Evolutionary conservation across 2,329 filamentous ascomycete species (phyloP), one percentile per base, ranked within the genome.

Genomic region (Incumbomyces lentus): DNA sequence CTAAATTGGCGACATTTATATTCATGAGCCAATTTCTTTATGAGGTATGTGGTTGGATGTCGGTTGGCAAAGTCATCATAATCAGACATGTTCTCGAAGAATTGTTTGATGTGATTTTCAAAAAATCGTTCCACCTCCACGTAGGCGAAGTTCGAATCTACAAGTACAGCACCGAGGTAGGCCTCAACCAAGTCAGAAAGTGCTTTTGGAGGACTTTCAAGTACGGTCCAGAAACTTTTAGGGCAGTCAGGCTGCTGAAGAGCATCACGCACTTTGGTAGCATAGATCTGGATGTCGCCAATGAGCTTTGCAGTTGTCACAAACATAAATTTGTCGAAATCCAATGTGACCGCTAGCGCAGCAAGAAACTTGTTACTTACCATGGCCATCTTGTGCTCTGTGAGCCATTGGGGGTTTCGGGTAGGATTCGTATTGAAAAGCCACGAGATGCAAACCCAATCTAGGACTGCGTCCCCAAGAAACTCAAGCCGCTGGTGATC

Each of bases 371-470:
- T 88, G 67, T 98, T 98, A 44, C 86, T 92, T 0, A 92, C 89
- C 86, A 98, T 95, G n/a, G 89, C 87, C 81, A 93, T 95, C 68
- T 96, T 96, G 72, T 96, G 90, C 65, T 96, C 92, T 0, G 92
- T 96, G 49, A 98, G 72, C 90, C 90, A 96, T 62, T 96, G 89
- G 0, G 92, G 90, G 58, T 95, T 88, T 48, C 83, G 85, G 43
- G 78, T 70, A 0, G 88, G 87, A 56, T 84, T 87, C 2, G 71
- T 73, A 55, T 80, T 74, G 66, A 87, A 96, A 3, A 98, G 73
- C 56, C 86, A 80, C 56, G 89, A 84, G 46, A 96, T 82, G 57
- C 83, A 86, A 10, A 74, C 83, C 78, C 90, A 84, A 60, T 95
- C 89, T 1, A 94, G 78, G 1, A 96, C 72, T 0, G 90, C 79